Percentiles rank a stretch among this genome's conserved stretches.
Evolutionary conservation across 768 basidiomycete genomes (phyloP).

Genomic region (Gloeopeniophorella convolvens): DNA sequence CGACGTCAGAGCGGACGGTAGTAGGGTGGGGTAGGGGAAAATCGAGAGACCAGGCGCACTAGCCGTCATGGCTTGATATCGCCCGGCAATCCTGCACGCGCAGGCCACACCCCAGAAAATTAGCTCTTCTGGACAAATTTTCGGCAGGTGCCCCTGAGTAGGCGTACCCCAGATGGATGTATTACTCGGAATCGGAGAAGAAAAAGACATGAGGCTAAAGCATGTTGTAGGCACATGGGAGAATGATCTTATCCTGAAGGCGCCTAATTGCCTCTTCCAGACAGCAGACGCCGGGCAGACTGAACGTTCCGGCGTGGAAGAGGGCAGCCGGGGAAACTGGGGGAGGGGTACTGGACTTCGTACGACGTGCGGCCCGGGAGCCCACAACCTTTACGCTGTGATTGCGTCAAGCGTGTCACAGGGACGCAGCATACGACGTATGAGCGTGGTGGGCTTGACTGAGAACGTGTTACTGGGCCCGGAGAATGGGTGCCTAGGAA

Average conservation of each 20-base stretch:
- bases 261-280: slow-evolving; percentile 10
- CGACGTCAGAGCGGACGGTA: not conserved
- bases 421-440: slow-evolving; percentile 6
- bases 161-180: slow-evolving; percentile 4
- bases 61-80: slow-evolving; percentile 14
- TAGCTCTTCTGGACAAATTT: slow-evolving; percentile 1
- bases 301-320: not conserved
- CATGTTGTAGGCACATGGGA: slow-evolving; percentile 15
- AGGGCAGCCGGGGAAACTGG: slow-evolving; percentile 1
- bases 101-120: slow-evolving; percentile 9
- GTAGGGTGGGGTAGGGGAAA: slow-evolving; percentile 8
- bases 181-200: slow-evolving; percentile 3
- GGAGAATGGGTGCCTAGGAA: not conserved
- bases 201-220: slow-evolving; percentile 14
- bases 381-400: too few relatives aligned
- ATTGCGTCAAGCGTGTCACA: slow-evolving; percentile 17
- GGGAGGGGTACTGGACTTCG: not conserved
- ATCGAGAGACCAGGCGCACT: slow-evolving; percentile 1
- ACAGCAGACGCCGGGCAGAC: not conserved
- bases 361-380: too few relatives aligned
- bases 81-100: slow-evolving; percentile 9
- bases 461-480: not conserved
- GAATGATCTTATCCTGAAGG: slow-evolving; percentile 14
- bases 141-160: slow-evolving; percentile 6
- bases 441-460: not conserved